Evolutionary conservation across 768 basidiomycete species (phyloP).

Genomic region (Auriculariales sp.): DNA sequence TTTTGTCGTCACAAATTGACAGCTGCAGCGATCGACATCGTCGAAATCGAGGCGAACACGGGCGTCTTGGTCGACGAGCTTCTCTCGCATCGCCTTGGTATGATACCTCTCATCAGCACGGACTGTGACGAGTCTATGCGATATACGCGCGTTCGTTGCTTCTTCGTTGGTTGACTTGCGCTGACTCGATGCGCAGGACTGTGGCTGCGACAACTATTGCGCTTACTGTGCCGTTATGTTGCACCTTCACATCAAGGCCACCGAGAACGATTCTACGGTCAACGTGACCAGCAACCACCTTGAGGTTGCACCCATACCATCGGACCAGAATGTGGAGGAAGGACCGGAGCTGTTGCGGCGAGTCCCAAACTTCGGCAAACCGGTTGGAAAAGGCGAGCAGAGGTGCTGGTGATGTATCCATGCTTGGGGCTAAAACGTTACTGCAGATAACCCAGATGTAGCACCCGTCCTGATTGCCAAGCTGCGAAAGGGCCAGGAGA

Average conservation of each 20-base stretch:
- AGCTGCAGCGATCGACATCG: conserved; percentile 81
- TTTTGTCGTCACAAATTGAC: too few species aligned
- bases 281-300: conserved; percentile 79
- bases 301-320: conserved; percentile 35
- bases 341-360: conserved; percentile 69
- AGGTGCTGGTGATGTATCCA: neutral
- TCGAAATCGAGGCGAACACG: conserved; percentile 82
- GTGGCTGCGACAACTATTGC: conserved; percentile 75
- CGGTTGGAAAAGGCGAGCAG: conserved; percentile 69
- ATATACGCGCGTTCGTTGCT: conserved; percentile 46
- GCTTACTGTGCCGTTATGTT: conserved; percentile 74
- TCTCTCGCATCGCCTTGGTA: conserved; percentile 88
- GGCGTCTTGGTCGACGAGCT: conserved; percentile 94
- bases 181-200: conserved; percentile 46
- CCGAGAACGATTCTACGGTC: conserved; percentile 52
- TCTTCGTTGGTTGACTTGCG: conserved; percentile 1
- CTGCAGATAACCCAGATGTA: conserved; percentile 40
- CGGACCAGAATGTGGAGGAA: conserved; percentile 26
- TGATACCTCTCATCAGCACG: conserved; percentile 78
- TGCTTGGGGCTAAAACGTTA: conserved; percentile 2
- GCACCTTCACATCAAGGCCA: conserved; percentile 61
- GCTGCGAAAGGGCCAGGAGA: conserved; percentile 86
- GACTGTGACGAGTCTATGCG: conserved; percentile 83
- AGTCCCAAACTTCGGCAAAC: conserved; percentile 59
- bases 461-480: conserved; percentile 78